Evolutionary conservation across 1,284 basidiomycete genomes (phyloP).

Genomic region (Marasmius tenuissimus): DNA sequence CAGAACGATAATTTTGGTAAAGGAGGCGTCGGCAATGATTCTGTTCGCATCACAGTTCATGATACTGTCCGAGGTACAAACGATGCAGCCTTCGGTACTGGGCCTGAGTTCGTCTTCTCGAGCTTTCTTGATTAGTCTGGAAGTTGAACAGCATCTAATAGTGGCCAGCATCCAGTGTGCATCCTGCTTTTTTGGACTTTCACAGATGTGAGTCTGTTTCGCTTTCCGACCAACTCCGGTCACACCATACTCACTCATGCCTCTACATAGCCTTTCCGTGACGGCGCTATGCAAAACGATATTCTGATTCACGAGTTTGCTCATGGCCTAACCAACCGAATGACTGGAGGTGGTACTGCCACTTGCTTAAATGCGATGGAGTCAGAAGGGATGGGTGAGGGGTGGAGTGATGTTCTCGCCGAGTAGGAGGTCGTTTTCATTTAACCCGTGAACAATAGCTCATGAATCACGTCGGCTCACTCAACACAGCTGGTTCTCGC

Average conservation of each 20-base stretch:
- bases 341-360: constrained; percentile 47
- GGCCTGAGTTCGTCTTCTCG: constrained; percentile 32
- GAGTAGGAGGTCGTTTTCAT: too few species aligned
- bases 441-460: too few species aligned
- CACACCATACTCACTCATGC: constrained; percentile 11
- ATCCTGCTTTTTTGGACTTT: constrained; percentile 38
- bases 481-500: constrained; percentile 35
- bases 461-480: too few species aligned
- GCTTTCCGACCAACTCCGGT: background rate
- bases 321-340: constrained; percentile 37
- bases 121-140: background rate
- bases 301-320: constrained; percentile 37
- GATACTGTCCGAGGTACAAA: constrained; percentile 35
- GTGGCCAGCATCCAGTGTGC: constrained; percentile 28
- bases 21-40: constrained; percentile 30
- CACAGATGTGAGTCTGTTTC: constrained; percentile 22
- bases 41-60: constrained; percentile 39
- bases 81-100: constrained; percentile 25
- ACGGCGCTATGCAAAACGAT: constrained; percentile 39
- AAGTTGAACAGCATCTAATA: constrained; percentile 5
- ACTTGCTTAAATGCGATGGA: constrained; percentile 50
- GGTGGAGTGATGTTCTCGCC: too few species aligned
- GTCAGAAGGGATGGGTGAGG: constrained; percentile 52
- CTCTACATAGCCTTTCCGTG: too few species aligned
- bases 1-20: constrained; percentile 10